Conservation (phyloP, 345 rosid species). For the Fremontodendron californicum region DNA sequence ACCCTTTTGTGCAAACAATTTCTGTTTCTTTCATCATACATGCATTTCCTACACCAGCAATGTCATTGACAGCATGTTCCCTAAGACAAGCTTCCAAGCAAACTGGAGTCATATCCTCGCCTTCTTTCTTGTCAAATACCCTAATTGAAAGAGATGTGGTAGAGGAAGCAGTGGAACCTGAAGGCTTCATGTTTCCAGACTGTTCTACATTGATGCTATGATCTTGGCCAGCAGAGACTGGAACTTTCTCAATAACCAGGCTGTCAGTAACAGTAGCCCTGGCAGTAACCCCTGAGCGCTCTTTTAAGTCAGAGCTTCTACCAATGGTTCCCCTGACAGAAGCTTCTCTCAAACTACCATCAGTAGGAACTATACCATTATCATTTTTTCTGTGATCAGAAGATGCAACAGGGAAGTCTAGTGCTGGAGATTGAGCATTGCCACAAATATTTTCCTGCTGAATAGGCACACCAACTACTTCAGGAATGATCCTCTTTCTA, state of each 20-base stretch:
- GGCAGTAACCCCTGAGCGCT: conserved; percentile 74
- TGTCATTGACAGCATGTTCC: conserved; percentile 75
- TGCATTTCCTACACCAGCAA: conserved; percentile 62
- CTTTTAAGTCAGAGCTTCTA: conserved; percentile 56
- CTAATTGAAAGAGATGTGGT: conserved; percentile 49
- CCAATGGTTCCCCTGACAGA: conserved; percentile 42
- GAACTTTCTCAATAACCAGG: conserved; percentile 85
- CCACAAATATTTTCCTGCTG: conserved; percentile 52
- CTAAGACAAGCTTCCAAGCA: conserved; percentile 89
- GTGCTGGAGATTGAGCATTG: conserved; percentile 32
- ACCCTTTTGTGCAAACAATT: conserved; percentile 65
- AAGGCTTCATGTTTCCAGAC: conserved; percentile 51
- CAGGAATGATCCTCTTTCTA: conserved; percentile 96
- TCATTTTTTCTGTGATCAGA: conserved; percentile 43
- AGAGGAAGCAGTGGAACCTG: conserved; percentile 35
- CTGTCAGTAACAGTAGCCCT: conserved; percentile 70
- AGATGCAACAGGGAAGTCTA: conserved; percentile 37
- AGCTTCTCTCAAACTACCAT: conserved; percentile 36
- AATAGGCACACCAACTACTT: conserved; percentile 75
- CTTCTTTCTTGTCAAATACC: conserved; percentile 81
- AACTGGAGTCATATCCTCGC: conserved; percentile 57
- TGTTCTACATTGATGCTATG: conserved; percentile 54
- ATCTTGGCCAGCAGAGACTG: conserved; percentile 45
- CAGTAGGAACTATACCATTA: conserved; percentile 42
- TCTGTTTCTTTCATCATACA: conserved; percentile 79